phyloP scores from a whole-genome alignment of 768 basidiomycete species.

The Boletellus sp. region DNA sequence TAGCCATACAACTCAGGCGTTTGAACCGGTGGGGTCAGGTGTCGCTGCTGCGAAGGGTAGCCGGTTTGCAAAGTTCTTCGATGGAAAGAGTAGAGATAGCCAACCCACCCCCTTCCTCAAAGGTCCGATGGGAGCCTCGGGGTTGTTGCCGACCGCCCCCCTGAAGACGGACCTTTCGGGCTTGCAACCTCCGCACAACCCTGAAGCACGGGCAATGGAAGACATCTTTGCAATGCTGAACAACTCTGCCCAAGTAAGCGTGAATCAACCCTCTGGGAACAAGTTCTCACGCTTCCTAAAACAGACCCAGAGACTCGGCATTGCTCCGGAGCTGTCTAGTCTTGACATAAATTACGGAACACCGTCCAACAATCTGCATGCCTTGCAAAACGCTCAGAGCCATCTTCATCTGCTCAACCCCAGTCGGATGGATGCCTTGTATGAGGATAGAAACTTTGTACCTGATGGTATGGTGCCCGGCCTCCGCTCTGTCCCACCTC shows the following conservation, averaged over 20 bases:
- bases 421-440: conserved; percentile 59
- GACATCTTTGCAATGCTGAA: conserved; percentile 80
- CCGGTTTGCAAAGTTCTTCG: conserved; percentile 85
- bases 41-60: conserved; percentile 66
- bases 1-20: conserved; percentile 14
- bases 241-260: conserved; percentile 67
- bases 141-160: conserved; percentile 44
- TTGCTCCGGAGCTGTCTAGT: conserved; percentile 21
- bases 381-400: conserved; percentile 41
- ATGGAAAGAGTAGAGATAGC: conserved; percentile 57
- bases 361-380: conserved; percentile 32
- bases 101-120: conserved; percentile 34
- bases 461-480: conserved; percentile 87
- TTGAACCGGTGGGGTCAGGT: conserved; percentile 37
- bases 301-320: conserved; percentile 28
- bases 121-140: conserved; percentile 36
- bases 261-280: background rate
- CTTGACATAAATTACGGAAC: conserved; percentile 26
- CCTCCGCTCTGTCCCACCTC: conserved; percentile 61
- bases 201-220: conserved; percentile 65
- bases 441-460: conserved; percentile 76
- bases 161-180: conserved; percentile 44
- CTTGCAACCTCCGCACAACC: conserved; percentile 36
- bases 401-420: conserved; percentile 38
- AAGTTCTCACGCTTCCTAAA: conserved; percentile 7